Evolutionary conservation across 805 yeast species (phyloP), one percentile per base, ranked within the genome.

Genomic region (Lachancea sp.): DNA sequence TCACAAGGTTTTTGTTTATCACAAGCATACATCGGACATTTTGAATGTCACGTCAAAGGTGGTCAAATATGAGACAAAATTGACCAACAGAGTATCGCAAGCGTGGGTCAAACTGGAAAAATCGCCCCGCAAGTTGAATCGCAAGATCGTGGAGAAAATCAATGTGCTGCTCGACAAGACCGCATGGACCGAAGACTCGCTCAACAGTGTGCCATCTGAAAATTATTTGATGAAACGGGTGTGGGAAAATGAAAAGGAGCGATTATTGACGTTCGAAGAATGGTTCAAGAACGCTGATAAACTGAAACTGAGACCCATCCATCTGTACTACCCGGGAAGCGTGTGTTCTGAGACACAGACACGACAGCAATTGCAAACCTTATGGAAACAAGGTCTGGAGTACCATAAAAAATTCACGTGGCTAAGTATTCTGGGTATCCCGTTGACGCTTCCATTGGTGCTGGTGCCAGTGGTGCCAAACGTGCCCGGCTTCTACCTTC

Each of bases 401-500:
- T 68, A 69, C 39, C 95, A 90, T 56, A 64, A 63, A 42, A 81
- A 75, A 56, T 74, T 75, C 53, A 72, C 83, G 50, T 38, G 75
- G 2, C 51, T 69, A 32, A 78, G 84, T 52, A 71, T 77, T 1
- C 47, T 81, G 13, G 79, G 80, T 3, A 63, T 91, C 3, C 97
- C 97, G 1, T 51, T 90, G 37, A 79, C 95, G 0, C 54, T 87
- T 2, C 98, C 98, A 2, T 62, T 90, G 36, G 89, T 87, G 0
- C 54, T 88, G 36, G 58, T 91, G 0, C 98, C 98, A 0, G 71
- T 90, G n/a, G 62, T 89, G 2, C 98, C 98, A 17, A 90, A 90
- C 56, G 77, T 90, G 17, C 98, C 98, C 0, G 96, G 96, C 0
- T 84, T 91, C 58, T 91, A 88, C 57, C 65, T 90, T 36, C 72